These are phyloP conservation scores for Miscanthus lutarioriparius DNA, from an alignment of 176 grass and related monocot genomes.

Conservation along the genomic window DNA sequence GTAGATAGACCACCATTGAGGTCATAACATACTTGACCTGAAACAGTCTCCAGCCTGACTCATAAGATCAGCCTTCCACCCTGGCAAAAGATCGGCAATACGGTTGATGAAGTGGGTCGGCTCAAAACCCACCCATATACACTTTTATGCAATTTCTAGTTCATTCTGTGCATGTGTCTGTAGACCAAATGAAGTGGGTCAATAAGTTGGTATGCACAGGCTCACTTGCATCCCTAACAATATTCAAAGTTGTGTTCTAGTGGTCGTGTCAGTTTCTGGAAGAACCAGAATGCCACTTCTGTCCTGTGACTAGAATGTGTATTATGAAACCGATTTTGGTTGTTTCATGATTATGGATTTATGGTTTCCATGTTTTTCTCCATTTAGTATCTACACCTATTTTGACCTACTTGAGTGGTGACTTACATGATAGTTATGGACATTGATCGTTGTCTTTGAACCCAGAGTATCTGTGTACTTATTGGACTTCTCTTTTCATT, in stretches of 20 bases:
- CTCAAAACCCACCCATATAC: not conserved
- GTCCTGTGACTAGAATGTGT: not conserved
- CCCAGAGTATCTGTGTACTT: not conserved
- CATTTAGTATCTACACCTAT: conserved; percentile 18
- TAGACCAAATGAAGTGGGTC: not conserved
- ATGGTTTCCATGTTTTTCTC: conserved; percentile 12
- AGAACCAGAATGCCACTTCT: not conserved
- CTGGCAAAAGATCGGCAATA: too few species aligned
- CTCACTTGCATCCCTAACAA: not conserved
- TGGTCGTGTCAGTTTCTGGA: not conserved
- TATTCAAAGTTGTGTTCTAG: not conserved
- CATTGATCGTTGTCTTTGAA: conserved; percentile 26
- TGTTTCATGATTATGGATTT: conserved; percentile 17
- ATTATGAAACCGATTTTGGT: not conserved
- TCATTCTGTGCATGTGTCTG: not conserved
- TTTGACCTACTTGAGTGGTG: conserved; percentile 5
- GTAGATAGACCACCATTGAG: not conserved
- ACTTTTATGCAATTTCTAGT: not conserved
- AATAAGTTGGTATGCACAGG: not conserved
- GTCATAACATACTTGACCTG: not conserved
- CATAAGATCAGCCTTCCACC: too few species aligned
- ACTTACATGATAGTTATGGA: conserved; percentile 9
- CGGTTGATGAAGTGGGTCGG: not conserved
- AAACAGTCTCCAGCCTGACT: too few species aligned
- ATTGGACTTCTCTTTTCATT: conserved; percentile 10